A percentile compares a stretch with the other conserved stretches of the same genome.
Evolutionary conservation across 2,329 filamentous ascomycete genomes (phyloP).

Genomic region (Fonsecaea pugnacius): DNA sequence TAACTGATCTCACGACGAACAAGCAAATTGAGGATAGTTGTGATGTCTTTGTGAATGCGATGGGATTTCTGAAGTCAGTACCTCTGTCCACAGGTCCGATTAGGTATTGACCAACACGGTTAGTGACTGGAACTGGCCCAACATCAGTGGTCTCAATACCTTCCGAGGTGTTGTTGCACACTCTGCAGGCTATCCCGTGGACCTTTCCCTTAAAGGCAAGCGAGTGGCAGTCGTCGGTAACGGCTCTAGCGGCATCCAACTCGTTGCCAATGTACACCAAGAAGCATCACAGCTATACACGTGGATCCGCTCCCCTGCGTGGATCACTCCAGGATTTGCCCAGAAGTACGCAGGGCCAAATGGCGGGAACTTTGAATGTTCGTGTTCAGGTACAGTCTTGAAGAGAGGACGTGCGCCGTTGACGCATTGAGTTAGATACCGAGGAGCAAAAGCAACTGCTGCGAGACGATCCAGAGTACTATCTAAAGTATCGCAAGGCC

Average conservation of each 20-base stretch:
- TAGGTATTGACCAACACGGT: no score
- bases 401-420: no score
- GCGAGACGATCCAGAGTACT: no score
- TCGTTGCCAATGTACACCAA: constrained; percentile 45
- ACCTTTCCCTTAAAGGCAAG: constrained; percentile 38
- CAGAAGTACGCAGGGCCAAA: background rate
- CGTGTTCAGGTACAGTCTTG: no score
- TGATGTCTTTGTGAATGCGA: constrained; percentile 40
- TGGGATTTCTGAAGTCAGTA: constrained; percentile 46
- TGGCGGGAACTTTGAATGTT: no score
- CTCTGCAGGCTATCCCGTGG: constrained; percentile 41
- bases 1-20: constrained; percentile 29
- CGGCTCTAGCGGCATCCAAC: constrained; percentile 37
- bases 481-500: constrained; percentile 52
- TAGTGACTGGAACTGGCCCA: constrained; percentile 45
- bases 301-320: constrained; percentile 41
- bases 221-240: constrained; percentile 38
- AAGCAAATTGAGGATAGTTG: constrained; percentile 36
- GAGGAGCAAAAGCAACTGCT: no score
- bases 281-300: constrained; percentile 42
- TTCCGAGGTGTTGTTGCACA: constrained; percentile 45
- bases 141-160: constrained; percentile 43
- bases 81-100: no score
- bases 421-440: no score
- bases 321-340: constrained; percentile 38